phyloP scores from a whole-genome alignment of 1,284 basidiomycete genomes.

The Puccinia hordei region DNA sequence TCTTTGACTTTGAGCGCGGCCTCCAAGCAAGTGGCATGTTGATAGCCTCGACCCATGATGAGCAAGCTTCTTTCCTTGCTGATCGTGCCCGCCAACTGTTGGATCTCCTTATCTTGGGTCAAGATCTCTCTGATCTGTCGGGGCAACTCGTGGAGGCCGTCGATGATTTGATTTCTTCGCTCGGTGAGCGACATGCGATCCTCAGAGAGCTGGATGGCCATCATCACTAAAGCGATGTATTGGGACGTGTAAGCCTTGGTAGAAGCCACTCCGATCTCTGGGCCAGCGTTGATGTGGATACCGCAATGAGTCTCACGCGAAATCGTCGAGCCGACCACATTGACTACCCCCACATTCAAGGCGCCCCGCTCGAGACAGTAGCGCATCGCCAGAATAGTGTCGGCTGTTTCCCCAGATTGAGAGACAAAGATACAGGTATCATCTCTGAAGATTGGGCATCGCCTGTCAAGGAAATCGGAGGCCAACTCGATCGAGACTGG shows the following conservation, averaged over 20 bases:
- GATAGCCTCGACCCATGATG: conserved; percentile 97
- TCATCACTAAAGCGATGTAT: conserved; percentile 97
- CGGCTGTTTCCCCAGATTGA: conserved; percentile 98
- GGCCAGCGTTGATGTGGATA: conserved; percentile 99
- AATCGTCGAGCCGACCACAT: conserved; percentile 96
- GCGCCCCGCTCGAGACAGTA: conserved; percentile 97
- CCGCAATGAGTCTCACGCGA: conserved; percentile 98
- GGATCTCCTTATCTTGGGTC: conserved; percentile 74
- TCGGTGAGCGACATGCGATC: conserved; percentile 90
- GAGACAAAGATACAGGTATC: conserved; percentile 96
- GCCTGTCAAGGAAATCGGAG: conserved; percentile 97
- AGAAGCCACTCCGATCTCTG: conserved; percentile 99
- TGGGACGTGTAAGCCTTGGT: conserved; percentile 99
- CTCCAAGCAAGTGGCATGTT: conserved; percentile 95
- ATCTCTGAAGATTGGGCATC: conserved; percentile 99
- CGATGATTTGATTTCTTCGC: conserved; percentile 89
- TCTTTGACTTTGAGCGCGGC: conserved; percentile 99
- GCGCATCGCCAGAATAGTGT: conserved; percentile 92
- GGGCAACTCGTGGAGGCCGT: conserved; percentile 86
- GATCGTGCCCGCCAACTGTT: conserved; percentile 78
- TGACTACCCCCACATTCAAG: conserved; percentile 82
- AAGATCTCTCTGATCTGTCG: conserved; percentile 86
- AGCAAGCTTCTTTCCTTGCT: conserved; percentile 83
- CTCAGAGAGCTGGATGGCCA: conserved; percentile 94
- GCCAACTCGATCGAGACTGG: conserved; percentile 96